Base-by-base conservation (phyloP, 495 filamentous ascomycete species). In the Aspergillus wentii region DNA sequence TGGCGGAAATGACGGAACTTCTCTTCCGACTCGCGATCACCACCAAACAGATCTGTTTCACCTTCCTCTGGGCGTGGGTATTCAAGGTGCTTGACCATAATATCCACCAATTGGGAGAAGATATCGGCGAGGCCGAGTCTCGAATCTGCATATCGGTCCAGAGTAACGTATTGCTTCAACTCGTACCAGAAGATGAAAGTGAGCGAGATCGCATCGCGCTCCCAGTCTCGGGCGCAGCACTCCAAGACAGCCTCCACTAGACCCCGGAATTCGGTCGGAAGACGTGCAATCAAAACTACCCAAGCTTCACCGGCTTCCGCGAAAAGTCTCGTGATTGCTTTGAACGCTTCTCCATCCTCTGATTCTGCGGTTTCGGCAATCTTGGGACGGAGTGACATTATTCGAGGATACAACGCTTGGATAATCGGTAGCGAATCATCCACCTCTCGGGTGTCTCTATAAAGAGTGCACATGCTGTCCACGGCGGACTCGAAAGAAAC, bases 111-210 rank as follows among this genome's bases (percentile, higher is more conserved):
- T 55, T 84, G 78, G 5, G 85, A 82, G 61, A 85, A 97, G 31
- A 95, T 69, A 41, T 89, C 85, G 21, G 82, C 69, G 45, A 82
- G 83, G 38, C 81, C 70, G 36, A 83, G 50, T 19, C 90, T 77
- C 11, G 90, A 84, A 39, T 88, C 74, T n/a, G 80, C 82, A 53
- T 95, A 97, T 41, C 80, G 82, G 5, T 95, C 90, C 22, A 97
- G 62, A 5, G 87, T 86, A 21, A 97, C 71, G 53, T 94, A 95
- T 64, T 95, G 88, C 68, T 99, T 99, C 37, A 99, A 68, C 58
- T 99, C 92, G 59, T 94, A 97, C 92, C 92, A 99, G 67, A 97
- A 97, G 35, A 80, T 78, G 61, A 97, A 97, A 1, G 92, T 99
- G 41, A 90, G 76, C 18, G 85, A 82, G 35, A 97, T 83, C 7